A percentile compares a stretch with the other conserved stretches of the same genome.
These are phyloP conservation scores for Monilinia polystroma DNA, from an alignment of 2,329 filamentous ascomycete genomes.

Conservation along the genomic window DNA sequence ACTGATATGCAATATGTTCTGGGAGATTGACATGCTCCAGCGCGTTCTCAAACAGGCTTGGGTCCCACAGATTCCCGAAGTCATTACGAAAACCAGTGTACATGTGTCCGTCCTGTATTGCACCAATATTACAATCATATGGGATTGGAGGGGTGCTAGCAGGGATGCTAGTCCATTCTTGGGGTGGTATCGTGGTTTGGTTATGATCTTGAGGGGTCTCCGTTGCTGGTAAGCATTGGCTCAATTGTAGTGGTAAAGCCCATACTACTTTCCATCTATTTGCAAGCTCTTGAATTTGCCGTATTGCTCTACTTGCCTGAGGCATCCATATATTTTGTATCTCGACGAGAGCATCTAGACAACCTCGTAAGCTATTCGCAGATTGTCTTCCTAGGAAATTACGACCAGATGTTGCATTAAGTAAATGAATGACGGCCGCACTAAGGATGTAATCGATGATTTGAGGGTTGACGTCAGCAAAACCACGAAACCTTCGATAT, in stretches of 20 bases:
- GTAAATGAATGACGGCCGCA: constrained; percentile 4
- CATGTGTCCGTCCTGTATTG: neutral
- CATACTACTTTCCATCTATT: constrained; percentile 4
- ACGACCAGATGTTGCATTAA: constrained; percentile 5
- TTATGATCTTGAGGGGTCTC: neutral
- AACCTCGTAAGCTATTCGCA: constrained; percentile 2
- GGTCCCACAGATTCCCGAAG: neutral
- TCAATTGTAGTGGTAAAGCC: neutral
- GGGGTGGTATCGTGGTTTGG: neutral
- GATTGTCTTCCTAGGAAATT: constrained; percentile 12
- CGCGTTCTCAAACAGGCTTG: constrained; percentile 8
- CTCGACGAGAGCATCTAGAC: neutral
- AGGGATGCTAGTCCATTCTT: too few species aligned
- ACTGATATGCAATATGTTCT: constrained; percentile 2
- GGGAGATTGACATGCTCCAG: constrained; percentile 9
- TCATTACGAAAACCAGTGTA: neutral
- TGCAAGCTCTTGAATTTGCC: constrained; percentile 9
- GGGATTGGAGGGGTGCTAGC: neutral
- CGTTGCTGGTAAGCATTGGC: neutral
- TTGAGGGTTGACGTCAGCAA: constrained; percentile 3
- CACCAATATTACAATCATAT: neutral
- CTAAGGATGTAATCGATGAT: constrained; percentile 4
- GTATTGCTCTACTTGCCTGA: constrained; percentile 9
- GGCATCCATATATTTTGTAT: constrained; percentile 6
- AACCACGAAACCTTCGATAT: constrained; percentile 7